Base-by-base conservation (phyloP, 2,329 filamentous ascomycete species). In the Ceratocystis variospora region DNA sequence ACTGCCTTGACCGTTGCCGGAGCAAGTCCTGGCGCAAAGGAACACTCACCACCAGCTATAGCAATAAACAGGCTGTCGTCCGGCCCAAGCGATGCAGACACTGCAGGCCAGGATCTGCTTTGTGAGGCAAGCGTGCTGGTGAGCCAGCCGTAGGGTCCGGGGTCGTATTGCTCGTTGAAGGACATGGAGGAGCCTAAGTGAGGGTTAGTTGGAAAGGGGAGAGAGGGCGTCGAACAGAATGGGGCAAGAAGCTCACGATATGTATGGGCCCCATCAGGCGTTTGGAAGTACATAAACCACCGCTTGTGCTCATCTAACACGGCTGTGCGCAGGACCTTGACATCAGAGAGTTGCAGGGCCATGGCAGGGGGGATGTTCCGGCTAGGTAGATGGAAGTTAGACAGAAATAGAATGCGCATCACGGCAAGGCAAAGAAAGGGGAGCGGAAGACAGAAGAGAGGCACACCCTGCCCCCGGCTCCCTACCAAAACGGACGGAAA, bases 251-350 rank as follows among this genome's bases (percentile, higher is more conserved):
- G 22, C 65, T 67, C 50, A 67, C 65, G 55, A 25, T 67, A 67
- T 25, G 65, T 67, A 50, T 67, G 65, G 8, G 59, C 65, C 41
- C 62, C 53, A 28, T 67, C 65, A 5, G 19, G 53, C 4, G 65
- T 67, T 33, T 59, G 48, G 17, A 67, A 67, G 33, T 67, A 67
- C 61, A 67, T 67, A 15, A 67, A 50, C 65, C 65, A 67, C n/a
- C 65, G 59, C 45, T 50, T 50, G 12, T 67, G 46, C 28, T 67
- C 61, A 12, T 67, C 65, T 8, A 67, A 50, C 46, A 67, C 37
- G 37, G 65, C 65, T 6, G 65, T 63, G 44, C 65, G 59, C 3
- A 67, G 50, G 8, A 44, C 22, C 10, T 63, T 63, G 31, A 64
- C 55, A 46, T 67, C 65, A 7, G 61, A 59, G 5, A 67, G 48